A percentile compares a stretch with the other conserved stretches of the same genome.
These are phyloP conservation scores for Colletotrichum agaves DNA, from an alignment of 2,329 filamentous ascomycete genomes.

Conservation along the genomic window DNA sequence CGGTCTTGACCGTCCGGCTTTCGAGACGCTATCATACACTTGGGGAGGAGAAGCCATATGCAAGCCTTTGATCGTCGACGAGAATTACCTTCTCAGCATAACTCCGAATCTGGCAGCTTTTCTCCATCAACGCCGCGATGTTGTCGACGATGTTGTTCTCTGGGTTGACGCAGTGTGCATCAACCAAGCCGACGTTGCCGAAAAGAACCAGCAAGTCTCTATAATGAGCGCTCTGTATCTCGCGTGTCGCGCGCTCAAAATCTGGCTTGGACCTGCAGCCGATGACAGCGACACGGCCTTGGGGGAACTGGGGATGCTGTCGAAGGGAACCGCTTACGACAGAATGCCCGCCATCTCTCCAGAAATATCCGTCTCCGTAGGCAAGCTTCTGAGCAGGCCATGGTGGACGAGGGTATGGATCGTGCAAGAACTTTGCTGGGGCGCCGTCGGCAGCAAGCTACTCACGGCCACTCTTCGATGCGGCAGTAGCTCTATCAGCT, in stretches of 20 bases:
- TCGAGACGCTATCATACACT: conserved; percentile 50
- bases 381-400: neutral
- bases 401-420: conserved; percentile 23
- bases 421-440: conserved; percentile 16
- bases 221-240: conserved; percentile 18
- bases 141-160: neutral
- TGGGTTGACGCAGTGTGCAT: conserved; percentile 25
- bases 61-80: conserved; percentile 8
- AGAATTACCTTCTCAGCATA: neutral
- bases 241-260: conserved; percentile 28
- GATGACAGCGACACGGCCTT: neutral
- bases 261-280: conserved; percentile 42
- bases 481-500: neutral
- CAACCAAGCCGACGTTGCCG: conserved; percentile 23
- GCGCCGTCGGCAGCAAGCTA: neutral
- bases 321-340: neutral
- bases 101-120: conserved; percentile 8
- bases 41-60: conserved; percentile 45
- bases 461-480: neutral
- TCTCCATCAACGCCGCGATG: neutral
- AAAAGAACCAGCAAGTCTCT: conserved; percentile 11
- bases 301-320: neutral
- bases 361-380: neutral
- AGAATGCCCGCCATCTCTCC: neutral
- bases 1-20: neutral